phyloP scores from a whole-genome alignment of 208 protist species.

The Wallacemonas sp. region DNA sequence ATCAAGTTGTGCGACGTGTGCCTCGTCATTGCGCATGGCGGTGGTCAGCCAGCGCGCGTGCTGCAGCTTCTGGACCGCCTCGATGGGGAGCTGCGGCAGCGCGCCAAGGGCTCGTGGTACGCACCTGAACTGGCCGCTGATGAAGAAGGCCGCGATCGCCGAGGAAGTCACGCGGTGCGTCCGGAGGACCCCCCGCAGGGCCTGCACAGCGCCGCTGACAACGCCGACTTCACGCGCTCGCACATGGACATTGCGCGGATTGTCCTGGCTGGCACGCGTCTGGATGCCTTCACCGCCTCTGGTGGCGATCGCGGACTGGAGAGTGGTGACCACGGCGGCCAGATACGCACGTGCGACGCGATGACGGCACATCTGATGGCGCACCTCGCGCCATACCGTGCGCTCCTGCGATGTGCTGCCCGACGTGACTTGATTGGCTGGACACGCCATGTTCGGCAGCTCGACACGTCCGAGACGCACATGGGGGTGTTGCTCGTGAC shows the following conservation, averaged over 20 bases:
- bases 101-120: too few relatives aligned
- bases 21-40: constrained; percentile 23
- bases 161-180: not conserved
- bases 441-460: constrained; percentile 7
- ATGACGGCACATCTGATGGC: not conserved
- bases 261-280: constrained; percentile 1
- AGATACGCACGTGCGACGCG: too few relatives aligned
- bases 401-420: constrained; percentile 22
- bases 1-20: constrained; percentile 30
- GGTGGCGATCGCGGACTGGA: too few relatives aligned
- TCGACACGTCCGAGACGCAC: constrained; percentile 9
- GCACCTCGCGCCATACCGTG: constrained; percentile 13
- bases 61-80: constrained; percentile 21
- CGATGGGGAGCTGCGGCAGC: constrained; percentile 11
- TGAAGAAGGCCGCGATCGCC: not conserved
- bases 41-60: constrained; percentile 16
- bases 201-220: constrained; percentile 1
- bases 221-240: constrained; percentile 2
- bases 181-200: not conserved
- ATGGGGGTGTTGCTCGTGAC: constrained; percentile 16
- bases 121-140: too few relatives aligned
- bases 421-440: constrained; percentile 24
- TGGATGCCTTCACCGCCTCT: not conserved
- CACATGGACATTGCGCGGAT: not conserved
- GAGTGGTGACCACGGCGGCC: too few relatives aligned